Percentiles rank a stretch among this genome's conserved stretches.
phyloP scores from a whole-genome alignment of 352 stramenopile species.

The Thraustochytrium sp. region DNA sequence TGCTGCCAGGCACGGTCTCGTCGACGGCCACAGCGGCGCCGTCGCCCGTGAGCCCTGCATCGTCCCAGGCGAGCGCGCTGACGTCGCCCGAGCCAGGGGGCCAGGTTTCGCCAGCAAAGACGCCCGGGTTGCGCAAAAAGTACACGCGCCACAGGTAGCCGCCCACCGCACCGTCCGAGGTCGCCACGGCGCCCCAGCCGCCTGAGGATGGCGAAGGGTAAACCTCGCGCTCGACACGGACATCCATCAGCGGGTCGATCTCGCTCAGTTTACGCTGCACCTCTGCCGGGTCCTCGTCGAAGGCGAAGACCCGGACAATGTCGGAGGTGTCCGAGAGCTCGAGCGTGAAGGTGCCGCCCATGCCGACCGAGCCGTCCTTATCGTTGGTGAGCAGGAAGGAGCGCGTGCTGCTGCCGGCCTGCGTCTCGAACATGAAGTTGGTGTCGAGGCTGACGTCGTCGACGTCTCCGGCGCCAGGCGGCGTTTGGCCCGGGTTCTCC shows the following conservation, averaged over 20 bases:
- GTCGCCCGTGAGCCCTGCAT: constrained; percentile 48
- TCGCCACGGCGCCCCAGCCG: constrained; percentile 78
- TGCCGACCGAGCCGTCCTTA: constrained; percentile 68
- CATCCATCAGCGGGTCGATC: constrained; percentile 82
- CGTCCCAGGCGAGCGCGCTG: constrained; percentile 52
- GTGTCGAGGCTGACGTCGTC: constrained; percentile 18
- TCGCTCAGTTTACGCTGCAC: constrained; percentile 86
- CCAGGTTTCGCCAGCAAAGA: constrained; percentile 62
- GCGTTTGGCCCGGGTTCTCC: constrained; percentile 75
- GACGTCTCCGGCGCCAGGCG: constrained; percentile 81
- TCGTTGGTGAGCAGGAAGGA: constrained; percentile 66
- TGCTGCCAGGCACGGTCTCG: constrained; percentile 52
- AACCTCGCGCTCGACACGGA: constrained; percentile 75
- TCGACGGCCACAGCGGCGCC: constrained; percentile 48
- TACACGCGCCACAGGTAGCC: constrained; percentile 64
- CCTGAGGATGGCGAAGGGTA: constrained; percentile 73
- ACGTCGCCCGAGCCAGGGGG: constrained; percentile 65
- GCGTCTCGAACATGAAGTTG: constrained; percentile 45
- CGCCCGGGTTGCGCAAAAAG: constrained; percentile 66
- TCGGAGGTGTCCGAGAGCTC: constrained; percentile 66
- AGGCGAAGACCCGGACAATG: constrained; percentile 57
- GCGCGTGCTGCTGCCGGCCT: constrained; percentile 32
- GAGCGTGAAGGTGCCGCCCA: constrained; percentile 80
- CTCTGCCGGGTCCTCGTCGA: constrained; percentile 72
- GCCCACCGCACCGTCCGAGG: constrained; percentile 68